Base-by-base conservation (phyloP, 768 basidiomycete genomes). In the Termitomyces eurrhizus region DNA sequence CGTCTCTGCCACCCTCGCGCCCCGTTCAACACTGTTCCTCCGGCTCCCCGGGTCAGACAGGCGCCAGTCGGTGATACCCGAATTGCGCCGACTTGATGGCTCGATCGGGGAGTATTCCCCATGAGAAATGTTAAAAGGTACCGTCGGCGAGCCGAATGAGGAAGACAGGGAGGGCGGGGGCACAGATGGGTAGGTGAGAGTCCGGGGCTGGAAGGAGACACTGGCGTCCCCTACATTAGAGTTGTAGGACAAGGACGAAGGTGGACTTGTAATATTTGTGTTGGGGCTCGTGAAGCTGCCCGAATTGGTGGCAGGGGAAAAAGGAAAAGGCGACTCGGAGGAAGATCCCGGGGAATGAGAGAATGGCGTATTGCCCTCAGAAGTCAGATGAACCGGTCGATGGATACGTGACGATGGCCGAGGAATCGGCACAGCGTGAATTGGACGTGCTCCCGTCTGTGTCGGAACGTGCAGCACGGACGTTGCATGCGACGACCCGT, bases 121-220 rank as follows among this genome's bases (percentile, higher is more conserved):
- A 57, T 74, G 74, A 16, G 79, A 75, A 57, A 77, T 76, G 59
- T 76, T 73, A 63, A 76, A 80, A 13, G 81, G 76, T 18, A 83
- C 78, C 29, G 77, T 79, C 8, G 89, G 87, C 6, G 87, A 88
- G 14, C 91, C 91, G 64, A 90, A 87, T 11, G 89, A 90, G 7
- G 88, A 89, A 6, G 88, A 89, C 32, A 92, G 72, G 1, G 89
- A 90, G 3, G 92, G 92, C 12, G 92, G 92, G 2, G 92, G 92
- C 0, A 93, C 92, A 7, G 86, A 87, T 0, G 92, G 92, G 66
- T 94, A 94, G 5, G 89, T 82, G 54, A 93, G 77, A 14, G 78
- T 75, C 57, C 77, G 73, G 7, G 67, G 72, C 9, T 67, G 56
- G 65, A 72, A 51, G 71, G 70, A 33, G 77, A 63, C 44, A 70